phyloP scores from a whole-genome alignment of 2,329 filamentous ascomycete species.

The Fusarium ramigenum region DNA sequence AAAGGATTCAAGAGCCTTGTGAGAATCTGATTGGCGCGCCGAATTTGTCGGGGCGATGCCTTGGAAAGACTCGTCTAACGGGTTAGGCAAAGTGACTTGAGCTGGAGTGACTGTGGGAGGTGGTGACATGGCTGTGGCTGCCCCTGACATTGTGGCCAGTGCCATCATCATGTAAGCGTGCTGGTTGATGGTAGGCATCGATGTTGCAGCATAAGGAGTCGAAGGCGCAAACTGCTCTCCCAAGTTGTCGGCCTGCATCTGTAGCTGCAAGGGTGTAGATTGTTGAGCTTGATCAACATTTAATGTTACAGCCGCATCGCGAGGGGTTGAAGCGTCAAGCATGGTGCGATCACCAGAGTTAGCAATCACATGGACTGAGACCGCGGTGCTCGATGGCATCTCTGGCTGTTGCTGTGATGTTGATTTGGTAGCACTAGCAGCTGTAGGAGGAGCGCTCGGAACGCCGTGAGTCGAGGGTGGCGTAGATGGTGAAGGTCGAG shows the following conservation, averaged over 20 bases:
- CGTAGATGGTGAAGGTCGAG: slow-evolving; percentile 34
- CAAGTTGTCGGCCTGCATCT: slow-evolving; percentile 27
- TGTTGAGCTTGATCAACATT: slow-evolving; percentile 25
- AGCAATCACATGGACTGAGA: slow-evolving; percentile 14
- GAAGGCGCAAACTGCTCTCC: slow-evolving; percentile 45
- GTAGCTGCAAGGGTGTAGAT: slow-evolving; percentile 34
- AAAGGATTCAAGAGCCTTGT: slow-evolving; percentile 63
- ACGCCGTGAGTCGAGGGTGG: slow-evolving; percentile 25
- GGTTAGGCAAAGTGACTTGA: slow-evolving; percentile 56
- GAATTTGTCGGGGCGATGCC: slow-evolving; percentile 45
- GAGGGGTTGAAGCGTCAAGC: slow-evolving; percentile 32
- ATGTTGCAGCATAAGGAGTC: slow-evolving; percentile 47
- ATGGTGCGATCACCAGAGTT: slow-evolving; percentile 35
- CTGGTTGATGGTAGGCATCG: slow-evolving; percentile 48
- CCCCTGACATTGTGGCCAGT: slow-evolving; percentile 52
- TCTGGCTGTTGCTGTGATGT: slow-evolving; percentile 29
- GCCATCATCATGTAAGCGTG: slow-evolving; percentile 59
- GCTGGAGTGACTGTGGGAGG: slow-evolving; percentile 57
- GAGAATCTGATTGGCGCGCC: slow-evolving; percentile 47
- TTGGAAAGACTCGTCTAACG: slow-evolving; percentile 45
- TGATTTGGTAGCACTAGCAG: slow-evolving; percentile 19
- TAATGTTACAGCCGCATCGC: slow-evolving; percentile 12
- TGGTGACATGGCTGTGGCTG: slow-evolving; percentile 51
- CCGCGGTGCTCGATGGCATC: slow-evolving; percentile 24
- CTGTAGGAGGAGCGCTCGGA: slow-evolving; percentile 2